phyloP scores from a whole-genome alignment of 2,329 filamentous ascomycete genomes.

The Colletotrichum sp. region DNA sequence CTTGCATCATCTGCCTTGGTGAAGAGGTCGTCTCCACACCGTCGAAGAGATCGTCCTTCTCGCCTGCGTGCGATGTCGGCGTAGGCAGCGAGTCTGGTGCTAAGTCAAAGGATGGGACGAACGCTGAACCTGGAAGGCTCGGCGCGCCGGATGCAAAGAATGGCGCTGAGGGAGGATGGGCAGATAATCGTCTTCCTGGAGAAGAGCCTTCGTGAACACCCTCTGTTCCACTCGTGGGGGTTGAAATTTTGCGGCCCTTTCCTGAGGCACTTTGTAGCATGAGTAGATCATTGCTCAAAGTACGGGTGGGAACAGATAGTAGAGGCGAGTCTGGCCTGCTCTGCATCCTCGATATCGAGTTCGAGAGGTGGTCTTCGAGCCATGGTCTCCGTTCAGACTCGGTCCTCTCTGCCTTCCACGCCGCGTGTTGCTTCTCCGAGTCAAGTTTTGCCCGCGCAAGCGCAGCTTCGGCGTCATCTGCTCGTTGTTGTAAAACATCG shows the following conservation, averaged over 20 bases:
- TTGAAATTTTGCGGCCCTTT: conserved; percentile 51
- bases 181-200: conserved; percentile 53
- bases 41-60: conserved; percentile 55
- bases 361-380: conserved; percentile 53
- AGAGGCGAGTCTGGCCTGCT: conserved; percentile 62
- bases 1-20: conserved; percentile 75
- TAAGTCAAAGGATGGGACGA: conserved; percentile 55
- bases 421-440: conserved; percentile 54
- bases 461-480: conserved; percentile 69
- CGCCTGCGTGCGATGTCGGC: conserved; percentile 47
- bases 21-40: conserved; percentile 62
- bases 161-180: conserved; percentile 49
- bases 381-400: conserved; percentile 52
- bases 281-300: conserved; percentile 60
- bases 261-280: conserved; percentile 25
- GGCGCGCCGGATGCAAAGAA: conserved; percentile 44
- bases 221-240: conserved; percentile 55
- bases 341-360: conserved; percentile 45
- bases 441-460: conserved; percentile 60
- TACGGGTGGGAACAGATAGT: conserved; percentile 52
- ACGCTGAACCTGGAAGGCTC: conserved; percentile 37
- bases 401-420: conserved; percentile 44
- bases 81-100: conserved; percentile 41
- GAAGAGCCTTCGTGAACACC: conserved; percentile 42
- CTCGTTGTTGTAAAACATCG: conserved; percentile 66